Percentiles rank a stretch among this genome's conserved stretches.
phyloP scores from a whole-genome alignment of 1,139 yeast species.

The Yamadazyma epiphylla region DNA sequence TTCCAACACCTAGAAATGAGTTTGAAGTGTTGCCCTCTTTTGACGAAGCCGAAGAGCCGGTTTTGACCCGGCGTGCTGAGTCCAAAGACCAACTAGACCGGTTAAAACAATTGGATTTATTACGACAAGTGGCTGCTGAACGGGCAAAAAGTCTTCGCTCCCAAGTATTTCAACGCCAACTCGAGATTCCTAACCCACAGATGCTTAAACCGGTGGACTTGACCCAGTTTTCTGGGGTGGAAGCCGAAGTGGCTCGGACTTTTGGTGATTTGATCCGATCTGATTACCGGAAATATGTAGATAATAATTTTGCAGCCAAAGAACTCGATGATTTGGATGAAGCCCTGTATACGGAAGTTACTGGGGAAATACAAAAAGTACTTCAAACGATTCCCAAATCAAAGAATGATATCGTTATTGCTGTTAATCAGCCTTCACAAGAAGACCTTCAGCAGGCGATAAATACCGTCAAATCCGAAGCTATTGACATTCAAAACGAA shows the following conservation, averaged over 20 bases:
- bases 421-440: no score
- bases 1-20: conserved; percentile 28
- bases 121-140: conserved; percentile 25
- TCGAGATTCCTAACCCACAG: conserved; percentile 47
- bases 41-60: conserved; percentile 17
- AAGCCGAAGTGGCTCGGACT: conserved; percentile 30
- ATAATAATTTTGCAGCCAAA: conserved; percentile 17
- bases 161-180: conserved; percentile 44
- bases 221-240: conserved; percentile 10
- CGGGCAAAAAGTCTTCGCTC: conserved; percentile 38
- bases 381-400: not conserved
- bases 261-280: conserved; percentile 39
- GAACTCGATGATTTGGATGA: conserved; percentile 42
- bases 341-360: conserved; percentile 21
- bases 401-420: conserved; percentile 1
- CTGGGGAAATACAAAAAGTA: conserved; percentile 26
- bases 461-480: not conserved
- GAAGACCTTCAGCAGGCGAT: not conserved
- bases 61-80: conserved; percentile 14
- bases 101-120: conserved; percentile 20
- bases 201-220: conserved; percentile 6
- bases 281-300: conserved; percentile 39
- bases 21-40: conserved; percentile 24
- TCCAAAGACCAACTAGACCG: conserved; percentile 16
- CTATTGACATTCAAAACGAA: not conserved